Conservation (phyloP, 2,329 filamentous ascomycete genomes). For the Fusarium verticillioides region DNA sequence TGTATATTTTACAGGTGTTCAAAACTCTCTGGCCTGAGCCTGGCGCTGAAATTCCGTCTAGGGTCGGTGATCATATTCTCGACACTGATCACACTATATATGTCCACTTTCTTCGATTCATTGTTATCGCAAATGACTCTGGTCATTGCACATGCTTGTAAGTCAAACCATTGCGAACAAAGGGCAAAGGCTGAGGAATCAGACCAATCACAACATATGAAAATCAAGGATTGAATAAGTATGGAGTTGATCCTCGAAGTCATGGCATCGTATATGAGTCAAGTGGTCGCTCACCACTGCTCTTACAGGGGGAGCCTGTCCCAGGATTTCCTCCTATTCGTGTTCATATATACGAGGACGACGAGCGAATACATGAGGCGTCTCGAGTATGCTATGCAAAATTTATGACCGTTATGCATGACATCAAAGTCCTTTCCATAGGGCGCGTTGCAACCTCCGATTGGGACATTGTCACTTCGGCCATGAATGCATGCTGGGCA, state of each 20-base stretch:
- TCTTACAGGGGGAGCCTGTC: accelerated
- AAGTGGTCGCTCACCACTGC: not conserved
- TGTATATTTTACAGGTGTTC: accelerated
- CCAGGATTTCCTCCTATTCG: not conserved
- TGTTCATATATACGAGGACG: accelerated
- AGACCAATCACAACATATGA: accelerated
- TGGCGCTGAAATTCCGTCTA: not conserved
- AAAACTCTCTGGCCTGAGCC: not conserved
- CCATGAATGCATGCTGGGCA: accelerated
- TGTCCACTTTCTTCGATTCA: no score
- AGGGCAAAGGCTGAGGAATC: no score
- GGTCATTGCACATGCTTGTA: not conserved
- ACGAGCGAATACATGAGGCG: no score
- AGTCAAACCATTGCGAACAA: not conserved
- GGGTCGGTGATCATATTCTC: no score
- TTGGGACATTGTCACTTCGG: accelerated
- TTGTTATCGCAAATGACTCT: accelerated
- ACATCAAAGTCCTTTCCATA: accelerated
- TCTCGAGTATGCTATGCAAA: not conserved
- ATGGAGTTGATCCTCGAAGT: not conserved
- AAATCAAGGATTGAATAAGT: not conserved
- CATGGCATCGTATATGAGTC: not conserved
- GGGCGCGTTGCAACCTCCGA: accelerated
- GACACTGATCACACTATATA: no score
- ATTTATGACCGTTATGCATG: not conserved